These are phyloP conservation scores for Penicillium sp. DNA, from an alignment of 2,329 filamentous ascomycete genomes.

Conservation along the genomic window DNA sequence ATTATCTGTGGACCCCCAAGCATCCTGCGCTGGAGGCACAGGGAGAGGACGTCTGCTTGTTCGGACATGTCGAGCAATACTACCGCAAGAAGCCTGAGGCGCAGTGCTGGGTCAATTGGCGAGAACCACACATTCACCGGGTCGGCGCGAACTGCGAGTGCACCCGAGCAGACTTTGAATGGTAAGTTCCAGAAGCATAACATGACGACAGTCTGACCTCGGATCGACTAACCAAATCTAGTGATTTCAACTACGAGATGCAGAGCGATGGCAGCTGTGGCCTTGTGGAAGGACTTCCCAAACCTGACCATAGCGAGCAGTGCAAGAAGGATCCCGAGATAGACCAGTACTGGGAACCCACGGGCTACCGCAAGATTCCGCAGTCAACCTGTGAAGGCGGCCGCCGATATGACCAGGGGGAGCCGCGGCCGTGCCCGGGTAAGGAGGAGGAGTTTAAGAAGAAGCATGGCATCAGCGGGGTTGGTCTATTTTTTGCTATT, in stretches of 20 bases:
- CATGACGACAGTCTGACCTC: background rate
- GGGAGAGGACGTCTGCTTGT: slow-evolving; percentile 70
- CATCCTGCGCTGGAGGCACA: slow-evolving; percentile 61
- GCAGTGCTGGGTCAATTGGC: slow-evolving; percentile 76
- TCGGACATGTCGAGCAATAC: slow-evolving; percentile 85
- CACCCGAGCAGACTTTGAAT: slow-evolving; percentile 83
- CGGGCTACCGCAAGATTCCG: slow-evolving; percentile 84
- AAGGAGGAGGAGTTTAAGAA: slow-evolving; percentile 78
- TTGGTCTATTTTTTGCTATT: slow-evolving; percentile 80
- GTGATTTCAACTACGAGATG: slow-evolving; percentile 90
- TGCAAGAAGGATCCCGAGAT: slow-evolving; percentile 62
- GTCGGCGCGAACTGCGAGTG: slow-evolving; percentile 75
- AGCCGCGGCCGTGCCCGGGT: slow-evolving; percentile 63
- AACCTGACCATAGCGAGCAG: slow-evolving; percentile 55
- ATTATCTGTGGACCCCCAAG: slow-evolving; percentile 79
- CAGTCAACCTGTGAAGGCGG: slow-evolving; percentile 82
- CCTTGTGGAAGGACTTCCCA: slow-evolving; percentile 68
- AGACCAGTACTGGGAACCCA: slow-evolving; percentile 76
- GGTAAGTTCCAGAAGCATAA: slow-evolving; percentile 51
- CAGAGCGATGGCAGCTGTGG: slow-evolving; percentile 70
- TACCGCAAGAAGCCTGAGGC: slow-evolving; percentile 78
- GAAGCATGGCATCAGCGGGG: slow-evolving; percentile 64
- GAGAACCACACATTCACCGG: slow-evolving; percentile 65
- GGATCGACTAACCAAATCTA: slow-evolving; percentile 34
- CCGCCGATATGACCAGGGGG: slow-evolving; percentile 65